phyloP scores from a whole-genome alignment of 148 eudicot species.

The Salicornia ramosissima region DNA sequence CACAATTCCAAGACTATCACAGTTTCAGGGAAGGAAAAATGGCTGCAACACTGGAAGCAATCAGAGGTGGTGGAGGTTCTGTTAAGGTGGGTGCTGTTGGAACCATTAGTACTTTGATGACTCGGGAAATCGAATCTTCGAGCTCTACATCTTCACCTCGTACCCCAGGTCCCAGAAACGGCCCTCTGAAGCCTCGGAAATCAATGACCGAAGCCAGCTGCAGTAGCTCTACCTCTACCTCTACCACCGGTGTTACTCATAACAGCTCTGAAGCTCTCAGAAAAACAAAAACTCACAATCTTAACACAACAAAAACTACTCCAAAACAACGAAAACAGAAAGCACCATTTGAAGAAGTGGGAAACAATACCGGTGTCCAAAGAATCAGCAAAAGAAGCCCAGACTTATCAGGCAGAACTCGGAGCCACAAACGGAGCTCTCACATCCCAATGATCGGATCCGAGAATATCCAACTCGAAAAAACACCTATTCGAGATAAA shows the following conservation, averaged over 20 bases:
- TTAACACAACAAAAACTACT: slow-evolving; percentile 28
- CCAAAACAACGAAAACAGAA: slow-evolving; percentile 29
- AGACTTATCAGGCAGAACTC: slow-evolving; percentile 22
- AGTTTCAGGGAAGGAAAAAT: slow-evolving; percentile 27
- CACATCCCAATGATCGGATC: slow-evolving; percentile 61
- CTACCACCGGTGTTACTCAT: slow-evolving; percentile 17
- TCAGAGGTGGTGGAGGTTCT: slow-evolving; percentile 80
- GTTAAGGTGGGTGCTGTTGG: slow-evolving; percentile 78
- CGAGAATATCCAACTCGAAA: slow-evolving; percentile 52
- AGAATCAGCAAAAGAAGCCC: slow-evolving; percentile 21
- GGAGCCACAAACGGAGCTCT: slow-evolving; percentile 30
- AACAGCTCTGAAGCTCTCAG: slow-evolving; percentile 32
- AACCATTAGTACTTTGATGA: slow-evolving; percentile 68
- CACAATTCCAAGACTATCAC: background rate
- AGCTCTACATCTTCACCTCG: slow-evolving; percentile 28
- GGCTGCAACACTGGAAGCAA: slow-evolving; percentile 68
- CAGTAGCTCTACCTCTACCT: slow-evolving; percentile 24
- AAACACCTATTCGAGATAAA: slow-evolving; percentile 55
- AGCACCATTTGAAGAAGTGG: slow-evolving; percentile 24
- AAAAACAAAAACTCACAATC: slow-evolving; percentile 30
- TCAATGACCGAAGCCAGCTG: slow-evolving; percentile 52
- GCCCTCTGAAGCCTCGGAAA: slow-evolving; percentile 36
- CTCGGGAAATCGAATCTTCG: slow-evolving; percentile 54
- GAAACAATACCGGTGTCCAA: slow-evolving; percentile 21
- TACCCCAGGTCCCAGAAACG: slow-evolving; percentile 18